Evolutionary conservation across 2,329 filamentous ascomycete species (phyloP), one percentile per base, ranked within the genome.

Genomic region (Nemania diffusa): DNA sequence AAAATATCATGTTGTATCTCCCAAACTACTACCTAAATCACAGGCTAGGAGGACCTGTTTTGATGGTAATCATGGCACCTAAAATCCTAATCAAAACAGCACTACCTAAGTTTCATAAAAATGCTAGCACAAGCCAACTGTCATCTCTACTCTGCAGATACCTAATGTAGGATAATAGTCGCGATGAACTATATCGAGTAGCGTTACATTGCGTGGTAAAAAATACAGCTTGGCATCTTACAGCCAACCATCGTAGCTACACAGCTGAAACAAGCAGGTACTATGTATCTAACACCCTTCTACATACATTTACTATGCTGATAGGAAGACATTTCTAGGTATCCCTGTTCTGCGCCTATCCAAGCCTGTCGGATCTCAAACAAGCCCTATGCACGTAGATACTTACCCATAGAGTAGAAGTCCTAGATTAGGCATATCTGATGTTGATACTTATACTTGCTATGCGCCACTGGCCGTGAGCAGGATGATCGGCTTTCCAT

Each of bases 331-430:
- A 26, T n/a, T n/a, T n/a, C n/a, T 32, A 26, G 15, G 15, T 51
- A 44, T 34, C 65, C 65, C 51, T 61, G 65, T 57, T 20, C 42
- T 51, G 32, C 26, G 24, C 44, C 32, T 42, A 55, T 5, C n/a
- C 22, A 61, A 52, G 61, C 65, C 44, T 61, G 65, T 57, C 61
- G 44, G 27, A 22, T 27, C 57, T 67, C 65, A 67, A 67, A 67
- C 65, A 61, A 46, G 46, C 60, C 32, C 6, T 57, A 59, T 67
- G 65, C 65, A 67, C 50, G 34, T 17, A 17, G n/a, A 20, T 26
- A 42, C 42, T 11, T 29, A 44, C 40, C 42, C 22, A 29, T 29
- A 26, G 46, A 42, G 8, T 29, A 5, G 5, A 57, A 57, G 61
- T 67, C 65, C 65, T 64, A 61, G 64, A 57, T 37, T 52, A n/a